Percentiles rank a stretch among this genome's conserved stretches.
These are phyloP conservation scores for Candida ficus DNA, from an alignment of 805 yeast species.

Conservation along the genomic window DNA sequence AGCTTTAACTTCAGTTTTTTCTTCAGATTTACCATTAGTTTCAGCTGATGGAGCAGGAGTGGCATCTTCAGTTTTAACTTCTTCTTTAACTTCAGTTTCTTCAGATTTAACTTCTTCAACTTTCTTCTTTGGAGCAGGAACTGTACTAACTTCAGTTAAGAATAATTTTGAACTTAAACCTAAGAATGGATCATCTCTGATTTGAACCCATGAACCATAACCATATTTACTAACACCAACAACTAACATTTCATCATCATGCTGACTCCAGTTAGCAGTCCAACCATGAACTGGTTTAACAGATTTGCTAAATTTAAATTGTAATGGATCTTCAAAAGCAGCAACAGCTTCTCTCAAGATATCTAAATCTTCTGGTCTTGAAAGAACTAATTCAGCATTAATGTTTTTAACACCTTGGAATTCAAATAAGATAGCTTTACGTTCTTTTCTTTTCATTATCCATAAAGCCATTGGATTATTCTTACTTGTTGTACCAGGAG, in stretches of 20 bases:
- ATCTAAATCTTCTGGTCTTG: conserved; percentile 82
- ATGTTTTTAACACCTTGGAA: conserved; percentile 81
- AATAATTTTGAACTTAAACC: conserved; percentile 82
- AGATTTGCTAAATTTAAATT: conserved; percentile 52
- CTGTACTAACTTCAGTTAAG: conserved; percentile 42
- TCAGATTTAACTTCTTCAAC: conserved; percentile 10
- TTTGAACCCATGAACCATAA: conserved; percentile 91
- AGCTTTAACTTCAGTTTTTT: conserved; percentile 9
- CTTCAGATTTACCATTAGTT: conserved; percentile 14
- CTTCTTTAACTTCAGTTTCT: not conserved
- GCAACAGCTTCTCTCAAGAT: conserved; percentile 50
- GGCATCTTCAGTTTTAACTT: conserved; percentile 4
- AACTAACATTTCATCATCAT: conserved; percentile 81
- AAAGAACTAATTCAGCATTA: conserved; percentile 82
- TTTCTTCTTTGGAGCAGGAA: conserved; percentile 29
- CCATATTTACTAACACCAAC: conserved; percentile 91
- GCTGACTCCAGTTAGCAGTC: conserved; percentile 80
- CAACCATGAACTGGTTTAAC: conserved; percentile 87
- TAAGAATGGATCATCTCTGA: conserved; percentile 91
- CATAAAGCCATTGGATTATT: conserved; percentile 45
- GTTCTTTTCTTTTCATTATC: conserved; percentile 70
- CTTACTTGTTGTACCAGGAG: conserved; percentile 25
- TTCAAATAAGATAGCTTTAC: conserved; percentile 85
- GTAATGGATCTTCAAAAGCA: conserved; percentile 53
- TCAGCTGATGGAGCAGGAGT: conserved; percentile 10